Percentiles rank a stretch among this genome's conserved stretches.
These are phyloP conservation scores for Luvunga scandens DNA, from an alignment of 345 rosid species.

Conservation along the genomic window DNA sequence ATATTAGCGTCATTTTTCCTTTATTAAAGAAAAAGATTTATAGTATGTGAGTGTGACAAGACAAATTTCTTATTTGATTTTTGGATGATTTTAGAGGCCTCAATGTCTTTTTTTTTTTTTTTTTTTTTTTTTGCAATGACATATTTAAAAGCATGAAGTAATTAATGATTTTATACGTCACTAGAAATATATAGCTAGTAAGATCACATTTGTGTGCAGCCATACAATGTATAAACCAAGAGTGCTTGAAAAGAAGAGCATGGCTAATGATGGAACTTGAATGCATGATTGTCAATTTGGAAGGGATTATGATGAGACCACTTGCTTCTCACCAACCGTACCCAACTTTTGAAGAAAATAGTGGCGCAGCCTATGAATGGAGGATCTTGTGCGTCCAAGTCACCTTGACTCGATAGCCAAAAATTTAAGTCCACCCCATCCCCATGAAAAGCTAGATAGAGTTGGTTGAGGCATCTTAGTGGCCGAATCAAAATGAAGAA, in stretches of 20 bases:
- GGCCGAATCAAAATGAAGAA: neutral
- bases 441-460: neutral
- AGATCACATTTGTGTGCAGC: neutral
- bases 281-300: conserved; percentile 1
- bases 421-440: neutral
- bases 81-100: neutral
- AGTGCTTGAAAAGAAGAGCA: neutral
- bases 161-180: neutral
- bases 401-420: neutral
- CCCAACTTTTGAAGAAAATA: conserved; percentile 15
- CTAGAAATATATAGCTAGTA: neutral
- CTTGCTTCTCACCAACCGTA: conserved; percentile 36
- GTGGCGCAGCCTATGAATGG: neutral
- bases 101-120: neutral
- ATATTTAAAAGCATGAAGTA: neutral
- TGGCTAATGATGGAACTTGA: conserved; percentile 9
- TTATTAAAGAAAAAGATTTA: too few relatives aligned
- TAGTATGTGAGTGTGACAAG: too few relatives aligned
- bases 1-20: accelerated
- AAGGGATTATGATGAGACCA: conserved; percentile 23
- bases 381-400: neutral
- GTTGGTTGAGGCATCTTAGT: conserved; percentile 21
- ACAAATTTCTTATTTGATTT: neutral
- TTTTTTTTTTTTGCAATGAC: neutral
- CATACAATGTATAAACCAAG: neutral